These are phyloP conservation scores for Sclerotinia subarctica DNA, from an alignment of 2,329 filamentous ascomycete species.

Conservation along the genomic window DNA sequence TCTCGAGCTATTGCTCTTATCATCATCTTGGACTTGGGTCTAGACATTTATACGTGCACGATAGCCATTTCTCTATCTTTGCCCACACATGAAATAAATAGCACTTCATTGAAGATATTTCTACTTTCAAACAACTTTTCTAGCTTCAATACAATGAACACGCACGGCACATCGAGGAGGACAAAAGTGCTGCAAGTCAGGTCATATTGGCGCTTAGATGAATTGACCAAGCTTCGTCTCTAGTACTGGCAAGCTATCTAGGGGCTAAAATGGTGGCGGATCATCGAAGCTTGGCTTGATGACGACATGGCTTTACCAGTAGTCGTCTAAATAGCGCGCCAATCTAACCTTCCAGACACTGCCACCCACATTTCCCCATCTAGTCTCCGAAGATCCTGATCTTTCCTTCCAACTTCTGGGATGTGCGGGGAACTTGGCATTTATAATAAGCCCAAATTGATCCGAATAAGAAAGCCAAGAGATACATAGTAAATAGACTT, in stretches of 20 bases:
- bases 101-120: background rate
- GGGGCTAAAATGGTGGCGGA: background rate
- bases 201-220: background rate
- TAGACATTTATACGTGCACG: background rate
- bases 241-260: background rate
- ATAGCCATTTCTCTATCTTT: background rate
- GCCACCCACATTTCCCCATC: background rate
- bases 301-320: background rate
- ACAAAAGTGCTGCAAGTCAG: too few species aligned
- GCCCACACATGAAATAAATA: background rate
- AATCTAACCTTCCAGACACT: background rate
- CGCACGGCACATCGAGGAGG: background rate
- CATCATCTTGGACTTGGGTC: background rate
- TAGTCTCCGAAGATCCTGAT: background rate
- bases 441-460: background rate
- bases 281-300: background rate
- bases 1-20: background rate
- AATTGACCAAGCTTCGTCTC: too few species aligned
- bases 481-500: background rate
- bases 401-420: background rate
- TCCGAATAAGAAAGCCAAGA: background rate
- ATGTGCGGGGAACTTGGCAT: background rate
- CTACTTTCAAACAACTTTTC: background rate
- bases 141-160: background rate
- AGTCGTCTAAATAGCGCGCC: background rate